A percentile compares a stretch with the other conserved stretches of the same genome.
These are phyloP conservation scores for Trichothecium sympodiale DNA, from an alignment of 2,329 filamentous ascomycete genomes.

Conservation along the genomic window DNA sequence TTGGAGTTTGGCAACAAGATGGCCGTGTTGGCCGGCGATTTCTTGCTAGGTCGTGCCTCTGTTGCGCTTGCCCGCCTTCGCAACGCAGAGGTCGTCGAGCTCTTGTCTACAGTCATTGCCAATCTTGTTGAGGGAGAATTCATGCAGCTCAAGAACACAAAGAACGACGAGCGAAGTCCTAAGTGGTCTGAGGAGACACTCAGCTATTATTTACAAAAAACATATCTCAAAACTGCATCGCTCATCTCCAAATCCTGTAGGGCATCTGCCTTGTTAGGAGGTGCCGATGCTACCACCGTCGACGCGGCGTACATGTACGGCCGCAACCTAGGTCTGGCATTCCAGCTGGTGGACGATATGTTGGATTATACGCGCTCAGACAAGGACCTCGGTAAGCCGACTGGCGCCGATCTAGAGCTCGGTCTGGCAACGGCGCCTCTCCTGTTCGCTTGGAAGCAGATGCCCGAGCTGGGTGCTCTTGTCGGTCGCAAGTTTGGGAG, in stretches of 20 bases:
- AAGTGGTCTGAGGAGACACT: slow-evolving; percentile 81
- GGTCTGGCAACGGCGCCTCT: slow-evolving; percentile 89
- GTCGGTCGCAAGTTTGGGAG: slow-evolving; percentile 83
- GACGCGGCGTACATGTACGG: slow-evolving; percentile 89
- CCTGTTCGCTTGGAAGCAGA: slow-evolving; percentile 90
- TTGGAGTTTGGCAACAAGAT: slow-evolving; percentile 98
- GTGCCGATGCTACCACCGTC: slow-evolving; percentile 64
- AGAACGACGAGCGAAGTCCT: slow-evolving; percentile 73
- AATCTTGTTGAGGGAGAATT: slow-evolving; percentile 98
- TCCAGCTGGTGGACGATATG: slow-evolving; percentile 97
- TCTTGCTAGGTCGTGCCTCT: slow-evolving; percentile 83
- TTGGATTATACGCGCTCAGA: slow-evolving; percentile 87
- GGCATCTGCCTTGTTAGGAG: slow-evolving; percentile 76
- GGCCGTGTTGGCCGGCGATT: slow-evolving; percentile 96
- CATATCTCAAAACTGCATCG: slow-evolving; percentile 92
- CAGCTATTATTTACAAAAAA: slow-evolving; percentile 93
- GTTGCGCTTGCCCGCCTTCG: slow-evolving; percentile 83
- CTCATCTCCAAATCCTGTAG: slow-evolving; percentile 94
- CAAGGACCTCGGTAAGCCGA: slow-evolving; percentile 82
- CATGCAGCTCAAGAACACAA: slow-evolving; percentile 98
- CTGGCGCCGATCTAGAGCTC: slow-evolving; percentile 85
- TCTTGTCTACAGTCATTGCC: slow-evolving; percentile 90
- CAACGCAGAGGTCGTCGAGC: slow-evolving; percentile 88
- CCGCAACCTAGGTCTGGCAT: slow-evolving; percentile 85
- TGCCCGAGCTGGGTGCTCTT: slow-evolving; percentile 70